phyloP scores from a whole-genome alignment of 345 rosid genomes.

The Syzygium jambos region DNA sequence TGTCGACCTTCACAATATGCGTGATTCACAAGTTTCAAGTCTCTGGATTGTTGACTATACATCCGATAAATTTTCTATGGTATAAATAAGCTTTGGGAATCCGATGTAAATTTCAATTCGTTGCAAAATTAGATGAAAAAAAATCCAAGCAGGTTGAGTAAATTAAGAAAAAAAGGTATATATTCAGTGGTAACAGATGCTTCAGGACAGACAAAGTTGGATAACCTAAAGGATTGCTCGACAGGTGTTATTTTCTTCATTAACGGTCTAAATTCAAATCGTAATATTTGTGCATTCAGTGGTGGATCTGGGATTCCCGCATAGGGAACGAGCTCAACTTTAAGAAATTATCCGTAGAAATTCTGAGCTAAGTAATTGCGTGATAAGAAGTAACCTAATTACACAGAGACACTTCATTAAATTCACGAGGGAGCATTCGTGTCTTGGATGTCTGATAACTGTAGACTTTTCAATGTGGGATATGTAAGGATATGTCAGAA shows the following conservation, averaged over 20 bases:
- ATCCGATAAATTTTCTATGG: background rate
- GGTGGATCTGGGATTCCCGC: rapidly evolving
- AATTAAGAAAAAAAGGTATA: background rate
- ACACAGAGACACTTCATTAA: background rate
- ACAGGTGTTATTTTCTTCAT: background rate
- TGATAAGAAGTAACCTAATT: background rate
- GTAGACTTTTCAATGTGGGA: background rate
- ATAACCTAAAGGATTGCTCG: background rate
- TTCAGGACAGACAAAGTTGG: background rate
- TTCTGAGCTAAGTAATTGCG: rapidly evolving
- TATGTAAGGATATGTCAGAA: background rate
- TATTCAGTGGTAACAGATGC: background rate
- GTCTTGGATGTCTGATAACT: background rate
- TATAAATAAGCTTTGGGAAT: background rate
- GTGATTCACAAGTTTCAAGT: background rate
- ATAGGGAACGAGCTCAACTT: background rate
- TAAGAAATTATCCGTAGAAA: background rate
- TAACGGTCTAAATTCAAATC: background rate
- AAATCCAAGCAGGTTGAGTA: background rate
- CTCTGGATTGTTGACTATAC: background rate
- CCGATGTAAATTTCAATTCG: background rate
- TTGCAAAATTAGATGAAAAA: background rate
- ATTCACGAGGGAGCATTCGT: background rate
- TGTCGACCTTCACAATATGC: background rate
- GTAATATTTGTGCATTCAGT: background rate